Conservation (phyloP, 495 filamentous ascomycete species). For the Penicillium nucicola region DNA sequence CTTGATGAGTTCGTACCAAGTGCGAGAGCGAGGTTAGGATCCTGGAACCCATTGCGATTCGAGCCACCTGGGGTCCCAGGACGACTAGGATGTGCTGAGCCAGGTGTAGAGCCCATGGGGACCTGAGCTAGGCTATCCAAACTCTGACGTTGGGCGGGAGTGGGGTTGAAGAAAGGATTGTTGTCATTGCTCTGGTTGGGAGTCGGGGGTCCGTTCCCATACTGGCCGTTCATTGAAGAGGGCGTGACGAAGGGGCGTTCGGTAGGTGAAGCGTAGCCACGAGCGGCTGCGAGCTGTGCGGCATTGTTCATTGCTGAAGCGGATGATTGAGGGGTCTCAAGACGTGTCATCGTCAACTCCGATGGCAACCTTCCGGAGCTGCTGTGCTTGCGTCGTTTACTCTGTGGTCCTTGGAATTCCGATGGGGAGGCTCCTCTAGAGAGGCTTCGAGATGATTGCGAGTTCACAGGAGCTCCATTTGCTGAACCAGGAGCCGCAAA, state of each 20-base stretch:
- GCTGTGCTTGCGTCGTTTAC: constrained; percentile 75
- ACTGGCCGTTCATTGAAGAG: constrained; percentile 47
- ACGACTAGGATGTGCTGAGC: constrained; percentile 57
- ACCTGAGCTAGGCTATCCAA: constrained; percentile 56
- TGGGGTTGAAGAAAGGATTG: constrained; percentile 50
- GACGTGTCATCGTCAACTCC: constrained; percentile 74
- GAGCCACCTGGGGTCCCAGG: constrained; percentile 40
- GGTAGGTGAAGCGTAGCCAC: constrained; percentile 41
- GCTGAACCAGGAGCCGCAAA: constrained; percentile 33
- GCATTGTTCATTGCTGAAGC: constrained; percentile 29
- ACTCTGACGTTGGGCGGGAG: constrained; percentile 45
- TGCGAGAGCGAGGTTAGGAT: constrained; percentile 29
- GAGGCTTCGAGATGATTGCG: constrained; percentile 58
- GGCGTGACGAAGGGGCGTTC: constrained; percentile 48
- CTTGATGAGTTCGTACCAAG: constrained; percentile 33
- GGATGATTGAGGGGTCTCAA: constrained; percentile 54
- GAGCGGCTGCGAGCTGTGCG: constrained; percentile 38
- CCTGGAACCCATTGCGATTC: constrained; percentile 45
- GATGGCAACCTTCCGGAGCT: constrained; percentile 62
- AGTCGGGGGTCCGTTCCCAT: constrained; percentile 59
- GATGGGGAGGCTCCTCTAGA: constrained; percentile 71
- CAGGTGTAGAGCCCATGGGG: constrained; percentile 62
- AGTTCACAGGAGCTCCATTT: constrained; percentile 43
- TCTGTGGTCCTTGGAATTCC: constrained; percentile 54
- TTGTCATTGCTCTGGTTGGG: constrained; percentile 53